Evolutionary conservation across 2,329 filamentous ascomycete species (phyloP).

Genomic region (Sporothrix humicola): DNA sequence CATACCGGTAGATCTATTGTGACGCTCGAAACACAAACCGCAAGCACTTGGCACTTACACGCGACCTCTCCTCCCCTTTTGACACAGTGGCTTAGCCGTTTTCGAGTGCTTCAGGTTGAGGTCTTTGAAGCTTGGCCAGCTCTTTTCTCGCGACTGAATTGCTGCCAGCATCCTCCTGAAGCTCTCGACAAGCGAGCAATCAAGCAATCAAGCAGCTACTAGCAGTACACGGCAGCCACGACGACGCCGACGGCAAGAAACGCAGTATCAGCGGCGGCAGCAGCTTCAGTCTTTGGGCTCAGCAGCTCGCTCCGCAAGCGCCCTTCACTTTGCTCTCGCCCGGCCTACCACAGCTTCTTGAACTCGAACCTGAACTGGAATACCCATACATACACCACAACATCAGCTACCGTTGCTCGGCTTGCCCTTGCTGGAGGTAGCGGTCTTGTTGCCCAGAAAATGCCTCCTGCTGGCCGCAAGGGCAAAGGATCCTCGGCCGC

Average conservation of each 20-base stretch:
- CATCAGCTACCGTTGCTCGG: neutral
- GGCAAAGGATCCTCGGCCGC: constrained; percentile 19
- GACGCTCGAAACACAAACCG: neutral
- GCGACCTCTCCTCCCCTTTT: neutral
- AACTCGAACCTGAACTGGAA: neutral
- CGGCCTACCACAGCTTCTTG: neutral
- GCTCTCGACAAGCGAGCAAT: neutral
- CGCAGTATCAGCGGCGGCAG: constrained; percentile 10
- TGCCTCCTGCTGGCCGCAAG: constrained; percentile 28
- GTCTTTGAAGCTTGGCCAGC: neutral
- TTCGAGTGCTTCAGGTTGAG: neutral
- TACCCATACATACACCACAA: neutral
- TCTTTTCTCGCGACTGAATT: neutral
- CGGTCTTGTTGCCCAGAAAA: constrained; percentile 16
- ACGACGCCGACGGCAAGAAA: neutral
- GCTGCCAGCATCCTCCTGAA: neutral
- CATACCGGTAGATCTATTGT: neutral
- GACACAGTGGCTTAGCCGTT: neutral
- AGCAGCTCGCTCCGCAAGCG: constrained; percentile 10
- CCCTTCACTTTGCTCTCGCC: neutral
- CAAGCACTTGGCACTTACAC: neutral
- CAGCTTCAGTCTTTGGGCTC: constrained; percentile 1
- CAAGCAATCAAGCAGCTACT: neutral
- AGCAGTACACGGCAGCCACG: neutral
- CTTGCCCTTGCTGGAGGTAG: constrained; percentile 12